Evolutionary conservation across 2,329 filamentous ascomycete genomes (phyloP), one percentile per base, ranked within the genome.

Genomic region (Sporothrix protearum): DNA sequence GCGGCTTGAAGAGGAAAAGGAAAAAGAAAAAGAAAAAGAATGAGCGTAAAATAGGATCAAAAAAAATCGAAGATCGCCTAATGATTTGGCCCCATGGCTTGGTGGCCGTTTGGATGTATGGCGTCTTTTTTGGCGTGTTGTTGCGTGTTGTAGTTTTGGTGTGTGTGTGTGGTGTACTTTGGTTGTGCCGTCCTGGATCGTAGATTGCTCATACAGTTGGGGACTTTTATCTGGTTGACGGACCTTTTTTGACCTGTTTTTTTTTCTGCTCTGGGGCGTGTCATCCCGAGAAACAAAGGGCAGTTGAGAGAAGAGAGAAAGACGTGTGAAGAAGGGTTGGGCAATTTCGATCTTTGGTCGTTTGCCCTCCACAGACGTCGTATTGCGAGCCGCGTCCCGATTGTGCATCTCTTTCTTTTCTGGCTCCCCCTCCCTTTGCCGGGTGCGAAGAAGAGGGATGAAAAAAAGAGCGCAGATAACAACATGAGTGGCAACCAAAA

Each of bases 361-460:
- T 2, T 7, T 22, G 8, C 22, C 30, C 30, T 61, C 30, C 57
- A 61, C 57, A 30, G 30, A 61, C 22, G 57, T 61, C 57, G 57
- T 61, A 61, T 61, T 61, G 57, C 30, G 30, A 61, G 57, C 57
- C 57, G 57, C 57, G 57, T 61, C 19, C 30, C 55, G 55, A 59
- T 36, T 59, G 30, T n/a, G 14, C 28, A 10, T 51, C 49, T 36
- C 9, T 19, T 19, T n/a, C n/a, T n/a, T n/a, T n/a, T n/a, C n/a
- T n/a, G n/a, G n/a, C n/a, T n/a, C n/a, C n/a, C n/a, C n/a, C 19
- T 6, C 19, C 5, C 14, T 9, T 6, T 22, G 30, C 22, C 10
- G 7, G 30, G 30, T 16, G 14, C n/a, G 33, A 30, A 22, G 39
- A 9, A 12, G 30, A 51, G 9, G 30, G 10, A 30, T 51, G 5